Base-by-base conservation (phyloP, 1,139 yeast species). In the Wickerhamomyces sp. region DNA sequence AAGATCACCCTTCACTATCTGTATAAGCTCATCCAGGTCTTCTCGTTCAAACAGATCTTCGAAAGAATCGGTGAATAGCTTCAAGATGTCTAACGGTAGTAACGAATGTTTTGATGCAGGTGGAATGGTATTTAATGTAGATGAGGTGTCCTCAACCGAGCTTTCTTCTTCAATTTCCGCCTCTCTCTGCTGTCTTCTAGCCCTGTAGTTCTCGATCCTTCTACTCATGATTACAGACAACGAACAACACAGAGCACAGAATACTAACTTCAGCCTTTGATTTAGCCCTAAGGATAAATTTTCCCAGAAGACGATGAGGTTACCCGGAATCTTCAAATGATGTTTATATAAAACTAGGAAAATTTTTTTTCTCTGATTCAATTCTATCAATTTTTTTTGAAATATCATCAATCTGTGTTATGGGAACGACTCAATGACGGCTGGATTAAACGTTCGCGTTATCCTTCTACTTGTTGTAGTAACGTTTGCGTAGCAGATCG, bases 1-100 rank as follows among this genome's bases (percentile, higher is more conserved):
- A 20, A 87, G 62, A 36, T 75, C 74, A 3, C 78, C 70, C 51
- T 87, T 87, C 20, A 87, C 94, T 2, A 54, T 48, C 52, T 87
- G 95, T 19, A 87, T 74, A 34, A 67, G 63, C 4, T 55, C 61
- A 15, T 49, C 54, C 15, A 61, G 41, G 30, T 61, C 64, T 17
- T 72, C 26, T 32, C 72, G 64, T 14, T 62, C 66, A 33, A 77
- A 60, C 26, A 73, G 69, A 31, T 61, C 57, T 35, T 58, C 51
- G 46, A 80, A 76, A 18, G 70, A 57, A 15, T 60, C 61, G 28
- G 64, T 62, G 54, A 77, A 78, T 18, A 79, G 51, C 40, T 66
- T 70, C 5, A 80, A 51, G 3, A 73, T 61, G 39, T 70, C 72
- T 34, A 54, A 62, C 8, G 66, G 58, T 1, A 64, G 58, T 15